Conservation (phyloP, 768 basidiomycete species). For the Suillus subluteus region DNA sequence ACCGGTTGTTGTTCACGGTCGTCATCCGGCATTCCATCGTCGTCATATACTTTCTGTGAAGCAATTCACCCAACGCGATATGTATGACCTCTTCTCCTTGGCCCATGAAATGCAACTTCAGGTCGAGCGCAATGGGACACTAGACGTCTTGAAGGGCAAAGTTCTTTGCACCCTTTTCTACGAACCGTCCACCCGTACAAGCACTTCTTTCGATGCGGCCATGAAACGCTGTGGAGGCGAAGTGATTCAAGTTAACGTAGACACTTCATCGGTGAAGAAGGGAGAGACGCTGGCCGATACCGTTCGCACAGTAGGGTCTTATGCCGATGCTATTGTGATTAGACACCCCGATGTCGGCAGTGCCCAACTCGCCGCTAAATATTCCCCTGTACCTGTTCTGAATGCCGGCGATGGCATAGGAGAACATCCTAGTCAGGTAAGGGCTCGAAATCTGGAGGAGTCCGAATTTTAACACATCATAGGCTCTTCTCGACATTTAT, state of each 20-base stretch:
- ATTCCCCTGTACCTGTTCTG: slow-evolving; percentile 91
- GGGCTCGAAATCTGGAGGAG: slow-evolving; percentile 18
- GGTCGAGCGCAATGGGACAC: slow-evolving; percentile 86
- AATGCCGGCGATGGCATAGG: slow-evolving; percentile 98
- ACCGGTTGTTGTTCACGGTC: slow-evolving; percentile 31
- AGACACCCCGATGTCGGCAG: slow-evolving; percentile 95
- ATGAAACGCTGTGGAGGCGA: slow-evolving; percentile 99
- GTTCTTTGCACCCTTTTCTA: slow-evolving; percentile 94
- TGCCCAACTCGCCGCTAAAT: slow-evolving; percentile 95
- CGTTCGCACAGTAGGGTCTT: slow-evolving; percentile 91
- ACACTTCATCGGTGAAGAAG: slow-evolving; percentile 87
- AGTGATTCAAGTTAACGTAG: slow-evolving; percentile 83
- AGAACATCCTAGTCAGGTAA: slow-evolving; percentile 94
- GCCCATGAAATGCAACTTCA: slow-evolving; percentile 97
- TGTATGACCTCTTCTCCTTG: slow-evolving; percentile 91
- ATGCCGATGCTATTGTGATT: slow-evolving; percentile 92
- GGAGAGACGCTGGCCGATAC: slow-evolving; percentile 95
- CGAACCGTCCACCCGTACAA: slow-evolving; percentile 96
- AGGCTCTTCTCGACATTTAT: slow-evolving; percentile 87
- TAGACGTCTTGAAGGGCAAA: slow-evolving; percentile 90
- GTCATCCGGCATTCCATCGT: slow-evolving; percentile 89
- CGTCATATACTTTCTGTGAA: slow-evolving; percentile 94
- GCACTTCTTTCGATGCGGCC: slow-evolving; percentile 94
- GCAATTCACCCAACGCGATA: slow-evolving; percentile 86
- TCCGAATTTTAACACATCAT: slow-evolving; percentile 14